A percentile compares a stretch with the other conserved stretches of the same genome.
phyloP scores from a whole-genome alignment of 768 basidiomycete species.

The Mycena belliarum region DNA sequence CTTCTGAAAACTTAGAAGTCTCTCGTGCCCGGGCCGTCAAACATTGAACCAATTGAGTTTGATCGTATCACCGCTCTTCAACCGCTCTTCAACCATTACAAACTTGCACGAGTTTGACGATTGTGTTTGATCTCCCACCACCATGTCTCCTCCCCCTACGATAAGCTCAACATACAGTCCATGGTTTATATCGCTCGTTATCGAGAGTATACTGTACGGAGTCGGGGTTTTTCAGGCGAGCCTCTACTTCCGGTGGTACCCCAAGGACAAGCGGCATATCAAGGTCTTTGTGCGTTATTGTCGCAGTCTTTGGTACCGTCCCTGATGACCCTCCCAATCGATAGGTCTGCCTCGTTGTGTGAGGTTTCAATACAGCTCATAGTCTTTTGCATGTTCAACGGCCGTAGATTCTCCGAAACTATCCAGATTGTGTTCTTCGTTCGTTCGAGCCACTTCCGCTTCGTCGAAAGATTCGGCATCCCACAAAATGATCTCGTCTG shows the following conservation, averaged over 20 bases:
- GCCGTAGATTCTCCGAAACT: constrained; percentile 4
- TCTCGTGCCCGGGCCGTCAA: no score
- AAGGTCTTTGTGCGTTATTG: neutral
- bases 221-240: neutral
- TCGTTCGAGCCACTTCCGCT: constrained; percentile 1
- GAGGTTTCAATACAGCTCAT: neutral
- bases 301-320: no score
- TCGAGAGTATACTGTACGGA: neutral
- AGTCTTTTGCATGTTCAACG: neutral
- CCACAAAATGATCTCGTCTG: constrained; percentile 7
- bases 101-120: no score
- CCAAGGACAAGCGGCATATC: neutral
- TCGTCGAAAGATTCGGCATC: neutral
- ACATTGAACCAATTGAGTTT: no score
- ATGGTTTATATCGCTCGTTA: neutral
- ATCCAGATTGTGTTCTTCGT: constrained; percentile 2
- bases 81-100: no score
- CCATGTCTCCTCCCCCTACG: neutral
- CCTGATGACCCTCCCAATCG: no score
- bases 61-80: no score
- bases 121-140: neutral
- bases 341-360: neutral
- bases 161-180: neutral
- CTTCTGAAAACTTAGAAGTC: no score
- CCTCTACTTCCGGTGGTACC: neutral